Evolutionary conservation across 805 yeast genomes (phyloP).

Genomic region (Metschnikowia continentalis): DNA sequence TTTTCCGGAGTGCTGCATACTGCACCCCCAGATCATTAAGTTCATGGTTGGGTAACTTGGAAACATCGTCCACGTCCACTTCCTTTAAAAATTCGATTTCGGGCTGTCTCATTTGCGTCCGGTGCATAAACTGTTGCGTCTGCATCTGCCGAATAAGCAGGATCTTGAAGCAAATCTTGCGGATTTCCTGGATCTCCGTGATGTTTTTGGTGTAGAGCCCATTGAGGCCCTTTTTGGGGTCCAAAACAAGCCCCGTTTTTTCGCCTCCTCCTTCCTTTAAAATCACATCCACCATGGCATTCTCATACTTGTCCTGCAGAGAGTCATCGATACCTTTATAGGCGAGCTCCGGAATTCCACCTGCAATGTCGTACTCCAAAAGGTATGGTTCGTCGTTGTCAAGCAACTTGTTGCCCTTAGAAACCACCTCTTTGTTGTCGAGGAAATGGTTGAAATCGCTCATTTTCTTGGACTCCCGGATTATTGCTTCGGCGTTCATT

Average conservation of each 20-base stretch:
- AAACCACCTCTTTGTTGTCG: constrained; percentile 34
- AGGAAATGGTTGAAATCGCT: constrained; percentile 49
- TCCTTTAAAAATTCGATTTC: constrained; percentile 59
- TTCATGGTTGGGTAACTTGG: constrained; percentile 70
- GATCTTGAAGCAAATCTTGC: constrained; percentile 84
- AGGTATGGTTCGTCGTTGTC: constrained; percentile 62
- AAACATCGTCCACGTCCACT: constrained; percentile 76
- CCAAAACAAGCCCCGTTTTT: constrained; percentile 26
- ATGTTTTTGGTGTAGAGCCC: constrained; percentile 62
- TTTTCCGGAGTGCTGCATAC: constrained; percentile 59
- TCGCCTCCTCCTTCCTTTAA: constrained; percentile 21
- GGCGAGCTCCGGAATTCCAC: constrained; percentile 67
- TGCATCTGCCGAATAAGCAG: constrained; percentile 88
- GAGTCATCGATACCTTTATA: constrained; percentile 48
- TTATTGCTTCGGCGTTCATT: constrained; percentile 62
- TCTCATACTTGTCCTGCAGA: constrained; percentile 38
- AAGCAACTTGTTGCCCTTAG: constrained; percentile 40
- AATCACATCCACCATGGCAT: constrained; percentile 31
- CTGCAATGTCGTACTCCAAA: constrained; percentile 79
- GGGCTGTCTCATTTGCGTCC: constrained; percentile 68
- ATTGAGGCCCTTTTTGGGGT: constrained; percentile 54
- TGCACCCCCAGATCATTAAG: constrained; percentile 56
- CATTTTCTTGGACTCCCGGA: constrained; percentile 68
- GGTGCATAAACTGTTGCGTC: constrained; percentile 70
- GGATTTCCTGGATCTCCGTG: constrained; percentile 76